Evolutionary conservation across 169 alveolate genomes (phyloP).

Genomic region (Sarcocystis neurona): DNA sequence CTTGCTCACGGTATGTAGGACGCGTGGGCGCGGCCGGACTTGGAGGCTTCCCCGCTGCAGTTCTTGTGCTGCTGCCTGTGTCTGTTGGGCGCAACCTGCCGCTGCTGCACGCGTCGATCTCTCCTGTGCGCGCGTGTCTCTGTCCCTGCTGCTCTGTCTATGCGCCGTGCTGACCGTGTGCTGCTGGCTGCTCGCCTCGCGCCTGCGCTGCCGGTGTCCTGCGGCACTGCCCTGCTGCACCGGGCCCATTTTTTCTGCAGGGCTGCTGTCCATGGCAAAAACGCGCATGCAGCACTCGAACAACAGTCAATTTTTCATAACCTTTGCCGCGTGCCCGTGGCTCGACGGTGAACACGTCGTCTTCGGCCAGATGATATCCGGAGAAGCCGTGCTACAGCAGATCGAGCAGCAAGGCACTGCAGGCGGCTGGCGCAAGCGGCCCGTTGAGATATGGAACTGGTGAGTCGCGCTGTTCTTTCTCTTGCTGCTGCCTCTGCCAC

Average conservation of each 20-base stretch:
- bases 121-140: background rate
- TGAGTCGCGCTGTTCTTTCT: constrained; percentile 16
- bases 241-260: constrained; percentile 56
- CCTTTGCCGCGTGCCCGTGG: constrained; percentile 92
- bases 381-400: constrained; percentile 76
- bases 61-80: no score
- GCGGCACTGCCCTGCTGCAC: background rate
- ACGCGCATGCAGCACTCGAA: constrained; percentile 82
- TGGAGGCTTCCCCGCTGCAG: no score
- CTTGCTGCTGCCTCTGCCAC: background rate
- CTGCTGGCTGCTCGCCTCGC: background rate
- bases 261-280: constrained; percentile 84
- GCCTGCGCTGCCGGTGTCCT: background rate
- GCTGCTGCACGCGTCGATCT: no score
- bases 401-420: constrained; percentile 80
- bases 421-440: constrained; percentile 77
- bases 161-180: constrained; percentile 27
- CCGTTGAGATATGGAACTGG: constrained; percentile 80
- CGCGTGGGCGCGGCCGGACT: no score
- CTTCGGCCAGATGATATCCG: constrained; percentile 81
- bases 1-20: no score
- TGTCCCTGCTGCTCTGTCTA: background rate
- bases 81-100: no score
- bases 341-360: constrained; percentile 91
- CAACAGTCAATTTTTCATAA: constrained; percentile 90